A percentile compares a stretch with the other conserved stretches of the same genome.
Conservation (phyloP, 352 stramenopile species). For the Phytopythium kandeliae region DNA sequence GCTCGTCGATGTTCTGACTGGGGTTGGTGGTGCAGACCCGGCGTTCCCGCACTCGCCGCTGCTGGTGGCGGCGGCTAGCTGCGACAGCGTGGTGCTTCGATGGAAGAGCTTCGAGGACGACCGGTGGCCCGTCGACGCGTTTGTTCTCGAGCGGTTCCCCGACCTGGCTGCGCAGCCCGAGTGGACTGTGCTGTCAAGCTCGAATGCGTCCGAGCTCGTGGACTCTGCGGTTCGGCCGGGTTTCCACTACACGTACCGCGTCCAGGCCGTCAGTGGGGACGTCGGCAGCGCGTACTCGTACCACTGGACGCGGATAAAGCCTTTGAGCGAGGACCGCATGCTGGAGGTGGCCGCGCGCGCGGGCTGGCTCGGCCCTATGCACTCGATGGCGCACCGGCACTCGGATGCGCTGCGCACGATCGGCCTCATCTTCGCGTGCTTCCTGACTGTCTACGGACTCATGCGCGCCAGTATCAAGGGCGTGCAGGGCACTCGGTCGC, state of each 20-base stretch:
- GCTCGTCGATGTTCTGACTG: neutral
- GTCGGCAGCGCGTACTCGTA: slow-evolving; percentile 42
- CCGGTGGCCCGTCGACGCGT: slow-evolving; percentile 35
- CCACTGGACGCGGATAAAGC: slow-evolving; percentile 17
- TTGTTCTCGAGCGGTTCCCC: slow-evolving; percentile 42
- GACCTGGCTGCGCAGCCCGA: slow-evolving; percentile 17
- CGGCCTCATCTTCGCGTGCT: slow-evolving; percentile 43
- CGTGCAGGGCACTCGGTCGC: slow-evolving; percentile 42
- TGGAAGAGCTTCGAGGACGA: slow-evolving; percentile 42
- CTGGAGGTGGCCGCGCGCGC: slow-evolving; percentile 4
- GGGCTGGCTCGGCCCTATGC: slow-evolving; percentile 4
- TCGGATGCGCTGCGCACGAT: slow-evolving; percentile 36
- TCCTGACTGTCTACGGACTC: slow-evolving; percentile 47
- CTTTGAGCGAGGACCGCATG: neutral
- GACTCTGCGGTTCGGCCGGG: slow-evolving; percentile 20
- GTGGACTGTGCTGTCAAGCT: slow-evolving; percentile 36
- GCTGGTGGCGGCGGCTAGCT: slow-evolving; percentile 29
- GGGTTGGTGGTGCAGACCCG: slow-evolving; percentile 19
- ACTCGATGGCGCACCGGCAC: slow-evolving; percentile 7
- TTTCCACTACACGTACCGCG: slow-evolving; percentile 39
- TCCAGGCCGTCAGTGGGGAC: slow-evolving; percentile 30
- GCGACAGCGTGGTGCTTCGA: slow-evolving; percentile 31
- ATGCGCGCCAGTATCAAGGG: slow-evolving; percentile 48
- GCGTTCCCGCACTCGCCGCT: slow-evolving; percentile 38
- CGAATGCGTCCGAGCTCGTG: slow-evolving; percentile 26